Evolutionary conservation across 1,284 basidiomycete genomes (phyloP).

Genomic region (Trichosporon faecale): DNA sequence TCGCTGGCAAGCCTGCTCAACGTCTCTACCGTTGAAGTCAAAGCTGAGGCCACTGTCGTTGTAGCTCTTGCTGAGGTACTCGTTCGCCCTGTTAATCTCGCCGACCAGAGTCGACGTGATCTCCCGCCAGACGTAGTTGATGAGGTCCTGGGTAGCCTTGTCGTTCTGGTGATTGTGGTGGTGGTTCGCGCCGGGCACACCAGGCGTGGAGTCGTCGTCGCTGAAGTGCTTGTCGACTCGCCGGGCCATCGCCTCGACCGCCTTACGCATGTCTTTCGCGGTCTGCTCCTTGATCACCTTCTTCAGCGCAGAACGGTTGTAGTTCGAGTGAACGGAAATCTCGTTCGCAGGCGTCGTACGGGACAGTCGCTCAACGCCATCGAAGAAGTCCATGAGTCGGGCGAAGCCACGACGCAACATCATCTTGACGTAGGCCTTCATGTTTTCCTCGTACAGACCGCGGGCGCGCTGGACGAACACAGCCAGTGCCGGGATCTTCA

Average conservation of each 20-base stretch:
- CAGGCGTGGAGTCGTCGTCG: conserved; percentile 35
- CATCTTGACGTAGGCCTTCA: conserved; percentile 79
- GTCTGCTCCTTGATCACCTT: conserved; percentile 82
- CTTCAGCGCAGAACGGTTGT: conserved; percentile 72
- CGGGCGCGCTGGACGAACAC: conserved; percentile 72
- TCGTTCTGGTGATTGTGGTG: conserved; percentile 15
- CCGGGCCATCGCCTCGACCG: conserved; percentile 78
- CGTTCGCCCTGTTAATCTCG: conserved; percentile 66
- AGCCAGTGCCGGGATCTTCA: conserved; percentile 58
- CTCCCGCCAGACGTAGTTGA: conserved; percentile 80
- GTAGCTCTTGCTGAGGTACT: conserved; percentile 73
- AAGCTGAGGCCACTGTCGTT: conserved; percentile 64
- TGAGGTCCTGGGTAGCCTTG: conserved; percentile 60
- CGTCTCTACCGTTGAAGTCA: conserved; percentile 71
- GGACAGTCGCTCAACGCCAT: conserved; percentile 80
- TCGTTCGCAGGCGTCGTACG: conserved; percentile 77
- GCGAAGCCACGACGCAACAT: conserved; percentile 81
- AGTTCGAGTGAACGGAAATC: conserved; percentile 70
- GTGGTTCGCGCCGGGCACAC: not conserved
- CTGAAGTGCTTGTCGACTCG: conserved; percentile 92
- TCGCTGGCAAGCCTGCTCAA: conserved; percentile 70
- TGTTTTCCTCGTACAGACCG: conserved; percentile 80
- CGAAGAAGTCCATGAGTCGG: conserved; percentile 90
- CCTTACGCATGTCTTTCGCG: conserved; percentile 79
- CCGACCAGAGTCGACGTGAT: conserved; percentile 75